Evolutionary conservation across 2,329 filamentous ascomycete species (phyloP).

Genomic region (Dactylellina drechsleri): DNA sequence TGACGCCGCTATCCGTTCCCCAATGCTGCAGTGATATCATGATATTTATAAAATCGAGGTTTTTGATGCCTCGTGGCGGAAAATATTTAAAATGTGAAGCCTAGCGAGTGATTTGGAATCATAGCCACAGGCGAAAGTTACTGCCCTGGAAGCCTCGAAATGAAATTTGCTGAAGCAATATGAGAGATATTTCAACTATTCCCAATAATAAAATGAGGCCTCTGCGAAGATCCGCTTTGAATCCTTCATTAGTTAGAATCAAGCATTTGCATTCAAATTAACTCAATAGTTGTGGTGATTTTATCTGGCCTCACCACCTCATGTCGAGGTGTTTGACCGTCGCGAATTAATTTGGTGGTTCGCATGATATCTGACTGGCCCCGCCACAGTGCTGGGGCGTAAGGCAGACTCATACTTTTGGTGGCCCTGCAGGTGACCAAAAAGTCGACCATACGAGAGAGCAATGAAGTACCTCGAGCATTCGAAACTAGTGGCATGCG

Average conservation of each 20-base stretch:
- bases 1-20: conserved; percentile 11
- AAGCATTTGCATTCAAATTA: not conserved
- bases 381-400: conserved; percentile 27
- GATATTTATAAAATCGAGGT: not conserved
- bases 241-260: conserved; percentile 25
- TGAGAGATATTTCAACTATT: not conserved
- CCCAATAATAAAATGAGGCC: not conserved
- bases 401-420: conserved; percentile 46
- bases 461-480: not conserved
- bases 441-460: conserved; percentile 1
- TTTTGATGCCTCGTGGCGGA: conserved; percentile 21
- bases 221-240: conserved; percentile 19
- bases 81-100: conserved; percentile 24
- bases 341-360: conserved; percentile 3
- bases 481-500: conserved; percentile 39
- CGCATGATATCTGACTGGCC: conserved; percentile 28
- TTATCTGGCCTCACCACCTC: no score
- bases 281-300: no score
- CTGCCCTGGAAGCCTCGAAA: not conserved
- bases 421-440: conserved; percentile 23
- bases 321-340: not conserved
- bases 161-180: conserved; percentile 2
- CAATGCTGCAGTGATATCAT: conserved; percentile 23
- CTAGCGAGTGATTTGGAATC: conserved; percentile 48
- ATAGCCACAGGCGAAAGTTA: not conserved